Base-by-base conservation (phyloP, 2,329 filamentous ascomycete species). In the Ciborinia camelliae region DNA sequence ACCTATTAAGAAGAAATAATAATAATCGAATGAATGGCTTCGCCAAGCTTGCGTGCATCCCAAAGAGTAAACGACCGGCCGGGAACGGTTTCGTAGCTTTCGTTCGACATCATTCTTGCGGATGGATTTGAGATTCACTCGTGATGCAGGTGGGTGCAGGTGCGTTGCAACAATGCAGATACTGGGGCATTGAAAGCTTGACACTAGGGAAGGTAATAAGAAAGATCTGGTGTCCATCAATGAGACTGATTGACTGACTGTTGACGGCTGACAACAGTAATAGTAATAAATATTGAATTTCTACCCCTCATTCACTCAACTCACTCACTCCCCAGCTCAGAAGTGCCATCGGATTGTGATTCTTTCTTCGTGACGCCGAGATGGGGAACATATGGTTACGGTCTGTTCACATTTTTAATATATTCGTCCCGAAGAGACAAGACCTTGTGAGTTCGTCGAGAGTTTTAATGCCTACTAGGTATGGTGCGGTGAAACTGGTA, bases 291-390 rank as follows among this genome's bases (percentile, higher is more conserved):
- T n/a, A n/a, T n/a, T n/a, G n/a, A n/a, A 32, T 32, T 32, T 45
- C 54, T 58, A 47, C 41, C 55, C 55, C 55, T 58, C 54, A 47
- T 35, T 58, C 54, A 32, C 41, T 30, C n/a, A n/a, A n/a, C n/a
- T n/a, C n/a, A n/a, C n/a, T n/a, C n/a, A n/a, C n/a, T 37, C 35
- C 30, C 32, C 32, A 39, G 30, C 20, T 57, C 39, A 57, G 39
- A 58, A 58, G 39, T 32, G n/a, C n/a, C n/a, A n/a, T 58, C 54
- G 39, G 28, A 32, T 23, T 45, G 39, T 35, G 32, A 18, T 47
- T 58, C 28, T 55, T 47, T 48, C 35, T 58, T 41, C 28, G 55
- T 47, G 55, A 58, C 55, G 41, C 41, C 55, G 55, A 35, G 28
- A 58, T 32, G 54, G 50, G 50, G 54, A 32, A 14, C 18, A 47